Conservation (phyloP, 192 early-diverging fungal genomes). For the Linnemannia elongata region DNA sequence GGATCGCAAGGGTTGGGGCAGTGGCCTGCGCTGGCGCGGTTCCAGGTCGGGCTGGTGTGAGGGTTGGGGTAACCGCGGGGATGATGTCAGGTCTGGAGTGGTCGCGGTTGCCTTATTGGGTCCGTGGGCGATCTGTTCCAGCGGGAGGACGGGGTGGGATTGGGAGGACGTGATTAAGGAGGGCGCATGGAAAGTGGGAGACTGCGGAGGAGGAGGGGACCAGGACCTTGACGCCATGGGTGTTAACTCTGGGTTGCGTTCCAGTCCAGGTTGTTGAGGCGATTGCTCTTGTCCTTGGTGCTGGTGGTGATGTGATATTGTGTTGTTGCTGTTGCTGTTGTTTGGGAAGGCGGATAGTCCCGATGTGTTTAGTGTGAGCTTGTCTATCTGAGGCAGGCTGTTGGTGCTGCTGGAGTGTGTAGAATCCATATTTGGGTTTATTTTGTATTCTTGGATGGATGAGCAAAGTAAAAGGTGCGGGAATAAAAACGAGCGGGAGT, state of each 20-base stretch:
- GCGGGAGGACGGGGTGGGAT: background rate
- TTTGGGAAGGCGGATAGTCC: background rate
- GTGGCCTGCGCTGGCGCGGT: constrained; percentile 10
- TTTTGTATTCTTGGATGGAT: background rate
- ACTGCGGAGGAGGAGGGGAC: background rate
- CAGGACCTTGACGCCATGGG: background rate
- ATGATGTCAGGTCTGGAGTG: background rate
- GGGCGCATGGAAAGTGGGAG: background rate
- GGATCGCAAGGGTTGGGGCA: constrained; percentile 5
- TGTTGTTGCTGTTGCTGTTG: background rate
- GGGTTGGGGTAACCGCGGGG: constrained; percentile 10
- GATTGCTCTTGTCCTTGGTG: background rate
- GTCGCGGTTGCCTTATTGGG: background rate
- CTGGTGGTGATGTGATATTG: background rate
- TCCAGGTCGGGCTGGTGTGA: background rate
- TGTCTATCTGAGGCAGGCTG: constrained; percentile 1
- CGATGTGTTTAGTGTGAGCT: constrained; percentile 1
- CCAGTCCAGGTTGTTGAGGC: background rate
- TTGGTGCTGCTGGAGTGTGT: constrained; percentile 1
- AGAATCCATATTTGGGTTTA: background rate
- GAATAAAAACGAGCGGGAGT: background rate
- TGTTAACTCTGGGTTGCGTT: background rate
- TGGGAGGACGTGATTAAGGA: background rate
- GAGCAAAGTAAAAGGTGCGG: background rate
- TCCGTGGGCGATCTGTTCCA: background rate